Base-by-base conservation (phyloP, 306 rosid species). In the Rosa multiflora region DNA sequence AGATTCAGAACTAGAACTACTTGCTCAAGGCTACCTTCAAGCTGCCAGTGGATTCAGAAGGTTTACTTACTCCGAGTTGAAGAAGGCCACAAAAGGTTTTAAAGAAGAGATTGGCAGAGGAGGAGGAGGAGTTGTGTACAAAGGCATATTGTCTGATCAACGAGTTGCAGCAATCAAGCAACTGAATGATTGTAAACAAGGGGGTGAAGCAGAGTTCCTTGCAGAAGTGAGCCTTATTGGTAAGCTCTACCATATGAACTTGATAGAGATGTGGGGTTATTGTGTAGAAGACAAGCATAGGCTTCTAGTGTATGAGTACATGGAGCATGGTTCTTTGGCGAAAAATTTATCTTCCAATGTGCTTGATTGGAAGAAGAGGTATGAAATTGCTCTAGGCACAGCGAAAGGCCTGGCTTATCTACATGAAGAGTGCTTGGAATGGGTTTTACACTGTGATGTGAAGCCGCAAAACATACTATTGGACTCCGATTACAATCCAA, bases 401-500 rank as follows among this genome's bases (percentile, higher is more conserved):
- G 90, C 90, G 3, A 91, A 26, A 75, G 91, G 90, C 15, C 58
- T 90, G 6, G 84, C 88, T 71, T 90, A 90, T 82, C 43, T 90
- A 5, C 95, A 88, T 14, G 92, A 90, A 2, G 91, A 87, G 58
- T 91, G 96, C 74, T 82, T 88, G 79, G 92, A 88, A 66, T 91
- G 96, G 91, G 83, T 91, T 62, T 43, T 91, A 8, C 97, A 88
- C 14, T 91, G 92, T n/a, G 92, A 91, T 47, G 90, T 88, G 43
- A 91, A 90, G 84, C 94, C 94, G 61, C 88, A 91, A 3, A 91
- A 91, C 74, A 86, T 92, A 72, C 90, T 90, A 8, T 21, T 92
- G 1, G 88, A 86, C 79, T 70, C 89, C 2, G 58, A 84, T 11
- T 84, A 87, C 44, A 70, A 79, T 5, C 91, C 94, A 2, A 90